Percentiles rank a stretch among this genome's conserved stretches.
Conservation (phyloP, 371 early-diverging fungal species). For the Saksenaea oblongispora region DNA sequence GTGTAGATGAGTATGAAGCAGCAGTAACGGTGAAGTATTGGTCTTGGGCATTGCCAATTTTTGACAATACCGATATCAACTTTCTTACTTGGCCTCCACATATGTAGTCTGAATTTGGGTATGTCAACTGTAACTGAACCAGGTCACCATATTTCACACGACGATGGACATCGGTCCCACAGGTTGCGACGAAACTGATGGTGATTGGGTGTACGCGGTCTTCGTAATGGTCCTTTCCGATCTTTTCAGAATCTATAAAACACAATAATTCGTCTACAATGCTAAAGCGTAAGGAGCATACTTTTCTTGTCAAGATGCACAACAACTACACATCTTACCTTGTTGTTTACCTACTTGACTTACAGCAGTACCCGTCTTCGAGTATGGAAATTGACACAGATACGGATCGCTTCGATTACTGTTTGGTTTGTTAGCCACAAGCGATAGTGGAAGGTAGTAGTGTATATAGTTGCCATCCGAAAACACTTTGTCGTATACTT, state of each 20-base stretch:
- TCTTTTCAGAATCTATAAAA: not conserved
- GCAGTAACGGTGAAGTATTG: no score
- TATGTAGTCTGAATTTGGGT: not conserved
- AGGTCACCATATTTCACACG: not conserved
- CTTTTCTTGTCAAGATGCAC: no score
- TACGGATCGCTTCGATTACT: not conserved
- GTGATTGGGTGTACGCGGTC: not conserved
- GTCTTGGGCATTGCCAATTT: no score
- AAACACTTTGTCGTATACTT: not conserved
- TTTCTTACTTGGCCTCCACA: no score
- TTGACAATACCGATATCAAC: no score
- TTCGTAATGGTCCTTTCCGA: not conserved
- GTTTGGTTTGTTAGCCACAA: not conserved
- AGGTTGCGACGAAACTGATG: not conserved
- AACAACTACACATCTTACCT: no score
- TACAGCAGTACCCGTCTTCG: not conserved
- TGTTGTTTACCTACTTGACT: no score
- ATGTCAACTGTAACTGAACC: not conserved
- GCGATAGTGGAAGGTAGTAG: not conserved
- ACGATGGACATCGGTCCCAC: not conserved
- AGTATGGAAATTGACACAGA: not conserved
- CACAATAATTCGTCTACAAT: no score
- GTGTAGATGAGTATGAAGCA: no score
- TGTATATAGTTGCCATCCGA: not conserved
- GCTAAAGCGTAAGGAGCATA: no score